Conservation (phyloP, 1,284 basidiomycete species). For the Cutaneotrichosporon spelunceum region DNA sequence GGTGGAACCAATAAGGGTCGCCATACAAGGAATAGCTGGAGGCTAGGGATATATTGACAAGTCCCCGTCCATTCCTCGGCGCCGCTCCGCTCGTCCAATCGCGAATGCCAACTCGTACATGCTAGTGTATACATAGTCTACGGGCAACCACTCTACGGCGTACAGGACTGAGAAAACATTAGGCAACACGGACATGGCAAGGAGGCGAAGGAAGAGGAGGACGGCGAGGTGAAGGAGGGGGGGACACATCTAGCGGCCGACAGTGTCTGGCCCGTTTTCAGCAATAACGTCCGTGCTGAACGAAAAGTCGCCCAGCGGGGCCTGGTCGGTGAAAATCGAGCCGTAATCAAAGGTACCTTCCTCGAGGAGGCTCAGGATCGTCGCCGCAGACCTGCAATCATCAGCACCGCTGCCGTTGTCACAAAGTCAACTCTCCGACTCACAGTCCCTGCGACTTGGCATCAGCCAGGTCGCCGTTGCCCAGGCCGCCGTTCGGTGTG, state of each 20-base stretch:
- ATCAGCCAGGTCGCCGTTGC: slow-evolving; percentile 2
- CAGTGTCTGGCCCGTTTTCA: not conserved
- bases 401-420: not conserved
- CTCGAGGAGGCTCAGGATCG: slow-evolving; percentile 48
- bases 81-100: not conserved
- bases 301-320: slow-evolving; percentile 28
- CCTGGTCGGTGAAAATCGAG: slow-evolving; percentile 49
- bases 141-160: not conserved
- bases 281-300: slow-evolving; percentile 13
- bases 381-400: slow-evolving; percentile 41
- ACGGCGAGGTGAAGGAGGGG: not conserved
- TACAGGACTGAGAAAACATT: not conserved
- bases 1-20: too few relatives aligned
- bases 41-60: too few relatives aligned
- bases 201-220: not conserved
- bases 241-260: not conserved
- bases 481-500: slow-evolving; percentile 6
- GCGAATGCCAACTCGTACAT: not conserved
- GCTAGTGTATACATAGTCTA: not conserved
- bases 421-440: not conserved
- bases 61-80: too few relatives aligned
- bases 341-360: slow-evolving; percentile 51
- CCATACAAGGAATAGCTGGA: too few relatives aligned
- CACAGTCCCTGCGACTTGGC: slow-evolving; percentile 10
- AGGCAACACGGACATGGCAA: not conserved